Base-by-base conservation (phyloP, 164 flowering plant genomes). In the Chimonanthus praecox region DNA sequence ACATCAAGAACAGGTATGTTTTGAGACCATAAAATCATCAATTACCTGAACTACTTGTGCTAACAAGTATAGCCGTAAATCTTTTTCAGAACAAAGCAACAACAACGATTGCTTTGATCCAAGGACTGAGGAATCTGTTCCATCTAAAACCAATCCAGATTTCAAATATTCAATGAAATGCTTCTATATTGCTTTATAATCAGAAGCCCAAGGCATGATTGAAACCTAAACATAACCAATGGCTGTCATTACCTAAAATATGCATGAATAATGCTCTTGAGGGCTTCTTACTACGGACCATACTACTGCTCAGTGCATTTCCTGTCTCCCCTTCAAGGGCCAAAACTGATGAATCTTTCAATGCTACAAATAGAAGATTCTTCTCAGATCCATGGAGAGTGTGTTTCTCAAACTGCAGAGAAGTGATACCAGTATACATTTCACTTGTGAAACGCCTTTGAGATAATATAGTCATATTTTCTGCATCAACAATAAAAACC, bases 1-100 rank as follows among this genome's bases (percentile, higher is more conserved):
- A 33, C 33, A 33, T 33, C 33, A 33, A 2, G 50, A 3, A 49
- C 16, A 68, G 61, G 5, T n/a, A 48, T n/a, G 71, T 70, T 20
- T n/a, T 64, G 15, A 8, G 0, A 70, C 8, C 61, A 44, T 47
- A 10, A 7, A 46, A 20, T 8, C 63, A 62, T 43, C 5, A 7
- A 3, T 74, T 85, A 90, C 98, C 94, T 91, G 94, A 75, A 89
- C 77, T 18, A 79, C 80, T 78, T 90, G 92, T 51, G 16, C 49
- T 51, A 92, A 82, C 68, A 97, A 94, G 73, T 91, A 92, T 49
- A 89, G 75, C 78, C 90, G 91, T 3, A 71, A 85, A 72, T 97
- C 89, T 82, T 89, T 94, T 79, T 94, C 98, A 10, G 94, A 87
- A 78, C 97, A 94, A 4, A 91, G 77, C 83, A 94, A 73, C 10